These are phyloP conservation scores for Tolypocladium endophyticum DNA, from an alignment of 2,329 filamentous ascomycete species.

Conservation along the genomic window DNA sequence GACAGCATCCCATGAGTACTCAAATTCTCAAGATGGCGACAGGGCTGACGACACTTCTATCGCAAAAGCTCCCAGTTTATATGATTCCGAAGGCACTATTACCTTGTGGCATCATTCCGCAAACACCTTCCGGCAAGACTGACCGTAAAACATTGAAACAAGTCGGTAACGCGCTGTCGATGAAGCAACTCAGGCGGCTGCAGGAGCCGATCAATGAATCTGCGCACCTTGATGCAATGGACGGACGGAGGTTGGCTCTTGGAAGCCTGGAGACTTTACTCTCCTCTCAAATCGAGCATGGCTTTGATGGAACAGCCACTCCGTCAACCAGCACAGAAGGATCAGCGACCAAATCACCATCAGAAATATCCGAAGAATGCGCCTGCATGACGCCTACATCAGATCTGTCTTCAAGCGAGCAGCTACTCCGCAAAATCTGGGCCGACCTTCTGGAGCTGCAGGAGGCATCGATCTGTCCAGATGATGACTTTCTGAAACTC, in stretches of 20 bases:
- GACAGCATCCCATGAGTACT: neutral
- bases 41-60: neutral
- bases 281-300: neutral
- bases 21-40: neutral
- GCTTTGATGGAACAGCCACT: neutral
- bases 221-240: neutral
- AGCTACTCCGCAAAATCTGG: conserved; percentile 1
- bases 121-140: conserved; percentile 1
- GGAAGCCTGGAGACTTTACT: neutral
- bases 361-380: neutral
- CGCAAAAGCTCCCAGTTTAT: neutral
- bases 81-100: conserved; percentile 1
- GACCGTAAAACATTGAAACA: neutral
- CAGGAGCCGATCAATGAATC: neutral
- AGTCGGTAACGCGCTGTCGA: neutral
- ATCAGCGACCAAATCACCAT: neutral
- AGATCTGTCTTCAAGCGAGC: neutral
- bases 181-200: neutral
- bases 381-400: neutral
- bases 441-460: neutral
- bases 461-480: neutral
- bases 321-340: neutral
- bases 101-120: neutral
- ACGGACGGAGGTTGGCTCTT: neutral
- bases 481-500: conserved; percentile 1